Evolutionary conservation across 306 rosid species (phyloP).

Genomic region (Herpetospermum pedunculosum): DNA sequence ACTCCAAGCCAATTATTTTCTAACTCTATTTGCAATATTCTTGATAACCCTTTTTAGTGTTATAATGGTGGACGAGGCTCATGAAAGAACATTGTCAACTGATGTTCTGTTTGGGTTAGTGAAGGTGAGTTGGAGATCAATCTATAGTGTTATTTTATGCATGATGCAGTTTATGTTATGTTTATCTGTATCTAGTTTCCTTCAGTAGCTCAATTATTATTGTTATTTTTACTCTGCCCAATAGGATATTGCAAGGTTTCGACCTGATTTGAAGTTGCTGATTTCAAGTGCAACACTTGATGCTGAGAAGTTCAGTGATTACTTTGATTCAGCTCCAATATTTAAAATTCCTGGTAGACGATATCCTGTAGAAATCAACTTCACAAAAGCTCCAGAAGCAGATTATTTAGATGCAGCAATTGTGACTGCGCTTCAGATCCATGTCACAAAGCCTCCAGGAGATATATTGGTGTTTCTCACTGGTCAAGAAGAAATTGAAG

Average conservation of each 20-base stretch:
- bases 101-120: constrained; percentile 91
- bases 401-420: constrained; percentile 95
- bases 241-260: constrained; percentile 84
- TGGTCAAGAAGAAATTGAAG: constrained; percentile 97
- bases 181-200: not conserved
- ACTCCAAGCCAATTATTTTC: not conserved
- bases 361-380: constrained; percentile 83
- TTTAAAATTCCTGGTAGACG: constrained; percentile 88
- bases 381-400: constrained; percentile 92
- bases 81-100: constrained; percentile 95
- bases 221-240: not conserved
- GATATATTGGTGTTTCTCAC: constrained; percentile 87
- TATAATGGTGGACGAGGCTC: constrained; percentile 99
- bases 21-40: constrained; percentile 13
- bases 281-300: constrained; percentile 97
- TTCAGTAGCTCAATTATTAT: not conserved
- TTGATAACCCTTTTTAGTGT: constrained; percentile 45
- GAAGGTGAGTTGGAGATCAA: constrained; percentile 43
- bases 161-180: not conserved
- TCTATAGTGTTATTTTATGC: not conserved
- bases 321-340: constrained; percentile 91
- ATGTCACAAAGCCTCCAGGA: constrained; percentile 82
- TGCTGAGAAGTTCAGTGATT: constrained; percentile 89
- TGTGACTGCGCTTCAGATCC: constrained; percentile 85
- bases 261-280: constrained; percentile 85